Evolutionary conservation across 805 yeast species (phyloP).

Genomic region (Lachancea dasiensis): DNA sequence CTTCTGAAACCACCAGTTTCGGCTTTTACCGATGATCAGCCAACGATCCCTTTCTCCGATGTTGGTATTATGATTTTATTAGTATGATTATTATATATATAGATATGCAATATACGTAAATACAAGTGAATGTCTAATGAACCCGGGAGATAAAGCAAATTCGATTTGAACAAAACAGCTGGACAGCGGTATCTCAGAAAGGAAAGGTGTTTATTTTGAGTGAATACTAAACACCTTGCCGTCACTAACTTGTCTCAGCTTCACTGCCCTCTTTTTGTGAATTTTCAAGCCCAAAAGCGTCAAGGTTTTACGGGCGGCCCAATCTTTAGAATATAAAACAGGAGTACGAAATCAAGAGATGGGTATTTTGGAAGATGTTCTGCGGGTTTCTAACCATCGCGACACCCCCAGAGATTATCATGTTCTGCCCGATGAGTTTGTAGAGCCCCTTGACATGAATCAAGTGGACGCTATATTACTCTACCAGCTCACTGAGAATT

Average conservation of each 20-base stretch:
- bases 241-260: no score
- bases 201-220: no score
- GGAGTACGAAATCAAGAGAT: conserved; percentile 5
- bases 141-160: neutral
- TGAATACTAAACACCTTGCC: no score
- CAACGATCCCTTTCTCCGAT: conserved; percentile 1
- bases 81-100: neutral
- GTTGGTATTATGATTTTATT: neutral
- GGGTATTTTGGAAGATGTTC: conserved; percentile 25
- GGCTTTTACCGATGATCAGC: neutral
- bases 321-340: no score
- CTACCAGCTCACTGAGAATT: conserved; percentile 31
- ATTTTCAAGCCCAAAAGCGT: no score
- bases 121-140: neutral
- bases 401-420: conserved; percentile 10
- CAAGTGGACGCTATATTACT: conserved; percentile 28
- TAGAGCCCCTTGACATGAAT: conserved; percentile 13
- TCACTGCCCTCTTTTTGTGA: no score
- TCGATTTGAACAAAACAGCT: neutral
- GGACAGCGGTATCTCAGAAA: no score
- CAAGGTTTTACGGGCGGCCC: no score
- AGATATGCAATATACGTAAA: neutral
- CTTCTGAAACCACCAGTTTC: neutral
- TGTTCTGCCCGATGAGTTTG: conserved; percentile 12
- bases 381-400: conserved; percentile 19